These are phyloP conservation scores for Fraxinus velutina DNA, from an alignment of 305 asterid species.

Conservation along the genomic window DNA sequence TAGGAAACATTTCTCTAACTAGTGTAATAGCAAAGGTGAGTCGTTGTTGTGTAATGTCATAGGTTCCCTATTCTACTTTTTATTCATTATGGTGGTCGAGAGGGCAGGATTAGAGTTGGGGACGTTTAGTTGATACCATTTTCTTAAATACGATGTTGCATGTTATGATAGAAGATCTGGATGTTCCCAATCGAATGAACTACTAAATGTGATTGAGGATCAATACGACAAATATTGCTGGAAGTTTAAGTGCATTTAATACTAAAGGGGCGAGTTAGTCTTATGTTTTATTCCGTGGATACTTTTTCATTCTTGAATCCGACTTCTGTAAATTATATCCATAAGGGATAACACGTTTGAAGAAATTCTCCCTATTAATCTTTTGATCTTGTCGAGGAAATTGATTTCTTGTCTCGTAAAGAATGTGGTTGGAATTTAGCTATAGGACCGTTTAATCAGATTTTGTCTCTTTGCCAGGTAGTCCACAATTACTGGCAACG, in stretches of 20 bases:
- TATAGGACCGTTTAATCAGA: background rate
- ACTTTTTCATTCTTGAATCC: background rate
- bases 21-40: background rate
- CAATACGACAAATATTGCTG: background rate
- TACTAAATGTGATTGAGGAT: background rate
- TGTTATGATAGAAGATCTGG: background rate
- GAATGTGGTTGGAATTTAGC: background rate
- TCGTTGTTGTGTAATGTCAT: background rate
- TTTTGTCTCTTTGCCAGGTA: conserved; percentile 44
- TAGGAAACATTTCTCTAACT: background rate
- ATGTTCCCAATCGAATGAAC: background rate
- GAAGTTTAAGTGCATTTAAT: background rate
- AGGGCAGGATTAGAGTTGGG: background rate
- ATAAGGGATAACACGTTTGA: background rate
- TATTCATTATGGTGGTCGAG: background rate
- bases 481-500: conserved; percentile 76
- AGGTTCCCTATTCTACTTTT: background rate
- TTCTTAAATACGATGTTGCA: background rate
- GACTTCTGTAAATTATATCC: conserved; percentile 2
- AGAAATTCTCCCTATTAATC: background rate
- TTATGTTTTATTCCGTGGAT: background rate
- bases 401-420: background rate
- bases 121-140: background rate
- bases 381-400: background rate
- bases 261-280: background rate